Evolutionary conservation across 352 stramenopile species (phyloP).

Genomic region (Blastocystis sp.): DNA sequence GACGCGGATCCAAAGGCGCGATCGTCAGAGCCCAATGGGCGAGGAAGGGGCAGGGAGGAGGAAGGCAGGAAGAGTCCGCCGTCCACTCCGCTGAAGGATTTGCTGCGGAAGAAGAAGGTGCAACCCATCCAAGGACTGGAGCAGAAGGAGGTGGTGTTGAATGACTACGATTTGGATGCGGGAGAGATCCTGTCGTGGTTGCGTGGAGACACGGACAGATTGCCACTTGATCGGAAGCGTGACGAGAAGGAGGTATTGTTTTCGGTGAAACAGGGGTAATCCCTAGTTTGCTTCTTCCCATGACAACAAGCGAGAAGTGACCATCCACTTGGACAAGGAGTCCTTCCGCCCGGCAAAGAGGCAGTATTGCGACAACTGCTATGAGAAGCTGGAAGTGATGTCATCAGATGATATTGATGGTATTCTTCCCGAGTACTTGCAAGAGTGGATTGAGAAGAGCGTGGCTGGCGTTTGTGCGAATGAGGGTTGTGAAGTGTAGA

Average conservation of each 20-base stretch:
- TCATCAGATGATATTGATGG: neutral
- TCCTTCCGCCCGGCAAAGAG: neutral
- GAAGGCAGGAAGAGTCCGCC: too few relatives aligned
- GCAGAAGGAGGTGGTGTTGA: neutral
- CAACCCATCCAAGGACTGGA: too few relatives aligned
- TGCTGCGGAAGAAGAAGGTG: too few relatives aligned
- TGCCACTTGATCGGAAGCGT: neutral
- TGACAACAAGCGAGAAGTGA: neutral
- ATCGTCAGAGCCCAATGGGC: too few relatives aligned
- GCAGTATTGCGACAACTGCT: conserved; percentile 3
- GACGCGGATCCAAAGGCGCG: too few relatives aligned
- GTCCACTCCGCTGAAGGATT: too few relatives aligned
- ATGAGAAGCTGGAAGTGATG: neutral
- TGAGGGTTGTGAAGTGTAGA: neutral
- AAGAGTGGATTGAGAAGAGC: neutral
- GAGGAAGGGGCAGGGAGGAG: too few relatives aligned
- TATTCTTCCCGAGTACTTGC: neutral
- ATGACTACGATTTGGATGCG: conserved; percentile 32
- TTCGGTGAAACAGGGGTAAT: neutral
- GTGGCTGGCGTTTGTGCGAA: too few relatives aligned
- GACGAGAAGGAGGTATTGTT: neutral
- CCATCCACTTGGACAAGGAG: conserved; percentile 7
- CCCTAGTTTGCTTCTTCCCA: too few relatives aligned
- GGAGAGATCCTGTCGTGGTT: conserved; percentile 7
- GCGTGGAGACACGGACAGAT: neutral